A percentile compares a stretch with the other conserved stretches of the same genome.
Evolutionary conservation across 2,329 filamentous ascomycete genomes (phyloP).

Genomic region (Akanthomyces dipterigenus): DNA sequence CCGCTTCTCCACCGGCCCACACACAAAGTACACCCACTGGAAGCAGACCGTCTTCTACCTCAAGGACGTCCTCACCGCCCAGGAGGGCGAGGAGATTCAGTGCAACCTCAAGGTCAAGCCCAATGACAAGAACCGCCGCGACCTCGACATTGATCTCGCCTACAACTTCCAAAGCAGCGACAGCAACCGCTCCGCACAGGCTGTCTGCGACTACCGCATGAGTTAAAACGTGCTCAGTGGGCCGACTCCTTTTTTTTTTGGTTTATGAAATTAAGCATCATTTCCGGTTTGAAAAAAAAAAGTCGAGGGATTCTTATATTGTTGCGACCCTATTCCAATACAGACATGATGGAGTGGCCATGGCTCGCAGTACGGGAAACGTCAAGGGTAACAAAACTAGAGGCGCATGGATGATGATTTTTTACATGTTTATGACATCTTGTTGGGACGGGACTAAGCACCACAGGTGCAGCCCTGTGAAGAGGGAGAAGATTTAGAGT

Average conservation of each 20-base stretch:
- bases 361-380: slow-evolving; percentile 7
- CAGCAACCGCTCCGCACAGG: slow-evolving; percentile 58
- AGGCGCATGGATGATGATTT: slow-evolving; percentile 12
- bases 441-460: background rate
- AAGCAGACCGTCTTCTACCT: slow-evolving; percentile 99
- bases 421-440: background rate
- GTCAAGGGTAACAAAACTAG: slow-evolving; percentile 7
- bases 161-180: slow-evolving; percentile 79
- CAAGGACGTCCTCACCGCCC: slow-evolving; percentile 83
- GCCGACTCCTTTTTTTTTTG: background rate
- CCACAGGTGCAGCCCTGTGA: background rate
- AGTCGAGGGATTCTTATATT: slow-evolving; percentile 3
- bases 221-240: too few relatives aligned
- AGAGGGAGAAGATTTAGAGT: background rate
- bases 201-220: slow-evolving; percentile 74
- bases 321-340: slow-evolving; percentile 1
- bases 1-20: slow-evolving; percentile 91
- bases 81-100: slow-evolving; percentile 73
- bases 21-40: slow-evolving; percentile 99
- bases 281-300: background rate
- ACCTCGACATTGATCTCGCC: slow-evolving; percentile 82
- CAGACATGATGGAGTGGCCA: background rate
- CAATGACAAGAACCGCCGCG: slow-evolving; percentile 88
- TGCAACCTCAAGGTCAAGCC: slow-evolving; percentile 76
- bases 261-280: background rate